Conservation (phyloP, 306 rosid species). For the Acacia confusa region DNA sequence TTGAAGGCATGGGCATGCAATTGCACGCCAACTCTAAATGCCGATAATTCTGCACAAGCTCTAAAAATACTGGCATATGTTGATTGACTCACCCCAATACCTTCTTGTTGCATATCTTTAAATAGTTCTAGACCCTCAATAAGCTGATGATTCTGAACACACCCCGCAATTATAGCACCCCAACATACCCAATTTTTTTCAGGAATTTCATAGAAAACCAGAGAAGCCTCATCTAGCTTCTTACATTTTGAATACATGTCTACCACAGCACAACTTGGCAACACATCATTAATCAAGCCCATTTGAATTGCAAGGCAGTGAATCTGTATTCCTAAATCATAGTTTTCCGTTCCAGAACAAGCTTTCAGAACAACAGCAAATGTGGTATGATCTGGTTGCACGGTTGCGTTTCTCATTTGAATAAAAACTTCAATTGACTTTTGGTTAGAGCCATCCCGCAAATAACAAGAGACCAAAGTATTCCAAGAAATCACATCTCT, state of each 20-base stretch:
- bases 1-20: slow-evolving; percentile 76
- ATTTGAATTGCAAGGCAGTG: slow-evolving; percentile 63
- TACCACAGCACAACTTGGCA: slow-evolving; percentile 70
- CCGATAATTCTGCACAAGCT: slow-evolving; percentile 79
- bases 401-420: slow-evolving; percentile 46
- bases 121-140: slow-evolving; percentile 56
- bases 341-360: slow-evolving; percentile 56
- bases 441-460: slow-evolving; percentile 39
- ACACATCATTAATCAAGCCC: slow-evolving; percentile 64
- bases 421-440: slow-evolving; percentile 46
- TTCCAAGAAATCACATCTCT: slow-evolving; percentile 87
- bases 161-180: slow-evolving; percentile 83
- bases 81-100: slow-evolving; percentile 79
- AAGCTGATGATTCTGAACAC: slow-evolving; percentile 65
- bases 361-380: slow-evolving; percentile 64
- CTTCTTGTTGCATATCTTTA: slow-evolving; percentile 63
- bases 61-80: slow-evolving; percentile 81
- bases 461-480: slow-evolving; percentile 70
- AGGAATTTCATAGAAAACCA: slow-evolving; percentile 57
- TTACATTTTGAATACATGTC: slow-evolving; percentile 81
- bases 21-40: slow-evolving; percentile 61
- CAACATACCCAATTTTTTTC: slow-evolving; percentile 74
- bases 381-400: slow-evolving; percentile 58
- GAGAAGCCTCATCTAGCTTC: slow-evolving; percentile 47
- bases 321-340: slow-evolving; percentile 60